Evolutionary conservation across 805 yeast genomes (phyloP).

Genomic region (Starmerella bombi): DNA sequence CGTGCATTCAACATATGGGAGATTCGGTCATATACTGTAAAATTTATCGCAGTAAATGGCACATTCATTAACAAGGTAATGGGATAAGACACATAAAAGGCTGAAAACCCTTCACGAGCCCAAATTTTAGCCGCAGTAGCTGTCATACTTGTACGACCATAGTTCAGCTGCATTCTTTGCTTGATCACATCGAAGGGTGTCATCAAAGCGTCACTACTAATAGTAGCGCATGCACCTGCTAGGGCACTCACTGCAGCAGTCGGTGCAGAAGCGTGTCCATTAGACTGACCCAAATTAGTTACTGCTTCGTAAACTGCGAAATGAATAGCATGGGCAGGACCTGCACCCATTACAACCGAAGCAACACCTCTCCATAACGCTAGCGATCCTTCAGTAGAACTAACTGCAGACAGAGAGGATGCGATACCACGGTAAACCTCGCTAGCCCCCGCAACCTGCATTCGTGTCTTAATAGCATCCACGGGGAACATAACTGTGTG

Average conservation of each 20-base stretch:
- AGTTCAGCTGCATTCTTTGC: slow-evolving; percentile 73
- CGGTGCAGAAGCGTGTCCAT: slow-evolving; percentile 42
- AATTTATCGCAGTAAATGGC: slow-evolving; percentile 90
- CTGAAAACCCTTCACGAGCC: slow-evolving; percentile 37
- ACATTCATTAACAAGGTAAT: slow-evolving; percentile 83
- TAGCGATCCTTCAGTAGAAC: slow-evolving; percentile 76
- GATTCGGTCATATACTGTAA: slow-evolving; percentile 78
- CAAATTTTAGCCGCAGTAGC: slow-evolving; percentile 25
- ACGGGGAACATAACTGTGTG: slow-evolving; percentile 94
- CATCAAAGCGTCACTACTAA: slow-evolving; percentile 91
- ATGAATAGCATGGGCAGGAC: slow-evolving; percentile 96
- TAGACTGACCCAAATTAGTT: slow-evolving; percentile 38
- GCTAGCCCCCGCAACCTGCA: slow-evolving; percentile 47
- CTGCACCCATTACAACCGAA: slow-evolving; percentile 91
- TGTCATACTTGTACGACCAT: slow-evolving; percentile 22
- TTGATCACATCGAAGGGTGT: slow-evolving; percentile 92
- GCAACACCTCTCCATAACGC: slow-evolving; percentile 91
- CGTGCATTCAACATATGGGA: slow-evolving; percentile 67
- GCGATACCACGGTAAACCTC: slow-evolving; percentile 35
- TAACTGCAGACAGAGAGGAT: slow-evolving; percentile 55
- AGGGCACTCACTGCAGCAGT: slow-evolving; percentile 62
- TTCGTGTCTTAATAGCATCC: slow-evolving; percentile 90
- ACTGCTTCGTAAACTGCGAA: slow-evolving; percentile 85
- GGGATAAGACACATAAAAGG: slow-evolving; percentile 86
- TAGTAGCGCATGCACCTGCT: slow-evolving; percentile 86